phyloP scores from a whole-genome alignment of 2,329 filamentous ascomycete species.

The Exophiala spinifera region DNA sequence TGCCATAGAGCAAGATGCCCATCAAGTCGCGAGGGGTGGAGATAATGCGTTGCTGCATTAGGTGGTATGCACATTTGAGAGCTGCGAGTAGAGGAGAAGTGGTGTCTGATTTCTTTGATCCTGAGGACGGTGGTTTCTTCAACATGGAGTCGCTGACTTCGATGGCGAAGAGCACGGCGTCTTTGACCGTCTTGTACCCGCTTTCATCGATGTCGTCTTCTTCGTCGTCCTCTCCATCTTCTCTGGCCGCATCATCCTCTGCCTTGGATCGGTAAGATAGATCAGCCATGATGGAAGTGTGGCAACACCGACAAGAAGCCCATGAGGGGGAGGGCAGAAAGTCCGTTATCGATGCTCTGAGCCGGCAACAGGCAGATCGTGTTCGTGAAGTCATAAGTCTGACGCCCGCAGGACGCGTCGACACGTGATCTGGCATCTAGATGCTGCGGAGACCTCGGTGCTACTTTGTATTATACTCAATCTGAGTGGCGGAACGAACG shows the following conservation, averaged over 20 bases:
- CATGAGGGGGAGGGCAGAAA: neutral
- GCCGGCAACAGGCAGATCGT: neutral
- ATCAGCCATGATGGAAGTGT: slow-evolving; percentile 21
- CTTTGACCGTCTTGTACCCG: slow-evolving; percentile 85
- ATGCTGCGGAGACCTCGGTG: neutral
- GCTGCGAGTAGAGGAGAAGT: slow-evolving; percentile 80
- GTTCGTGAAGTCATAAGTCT: neutral
- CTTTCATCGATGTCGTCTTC: slow-evolving; percentile 48
- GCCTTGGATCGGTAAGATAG: slow-evolving; percentile 32
- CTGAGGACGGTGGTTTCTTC: slow-evolving; percentile 57
- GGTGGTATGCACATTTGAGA: slow-evolving; percentile 85
- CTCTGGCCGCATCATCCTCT: slow-evolving; percentile 35
- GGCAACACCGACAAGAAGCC: neutral
- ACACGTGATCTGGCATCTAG: slow-evolving; percentile 9
- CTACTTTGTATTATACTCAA: neutral
- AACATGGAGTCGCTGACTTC: slow-evolving; percentile 90
- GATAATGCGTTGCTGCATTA: slow-evolving; percentile 99
- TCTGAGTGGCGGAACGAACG: neutral
- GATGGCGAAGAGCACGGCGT: slow-evolving; percentile 97
- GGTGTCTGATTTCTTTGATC: slow-evolving; percentile 71
- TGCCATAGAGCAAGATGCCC: slow-evolving; percentile 88
- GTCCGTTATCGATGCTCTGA: neutral
- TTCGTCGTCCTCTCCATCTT: slow-evolving; percentile 43
- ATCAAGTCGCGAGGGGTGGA: slow-evolving; percentile 97
- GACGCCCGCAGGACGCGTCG: no score